These are phyloP conservation scores for Aspergillus ochraceus DNA, from an alignment of 2,329 filamentous ascomycete genomes.

Conservation along the genomic window DNA sequence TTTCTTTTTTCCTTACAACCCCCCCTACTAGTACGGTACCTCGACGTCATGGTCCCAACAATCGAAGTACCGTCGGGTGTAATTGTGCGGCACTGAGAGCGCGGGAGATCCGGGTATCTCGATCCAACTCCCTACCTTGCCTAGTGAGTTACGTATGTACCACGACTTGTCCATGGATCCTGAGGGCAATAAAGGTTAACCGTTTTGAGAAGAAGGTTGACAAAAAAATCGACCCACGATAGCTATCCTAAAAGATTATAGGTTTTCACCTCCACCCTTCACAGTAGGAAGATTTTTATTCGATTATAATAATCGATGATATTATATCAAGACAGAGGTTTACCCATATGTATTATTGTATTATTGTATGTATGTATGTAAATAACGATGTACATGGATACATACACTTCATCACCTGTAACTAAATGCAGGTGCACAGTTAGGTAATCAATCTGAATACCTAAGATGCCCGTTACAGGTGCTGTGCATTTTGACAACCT, in stretches of 20 bases:
- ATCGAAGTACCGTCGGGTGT: background rate
- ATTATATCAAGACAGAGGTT: too few relatives aligned
- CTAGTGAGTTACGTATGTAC: constrained; percentile 3
- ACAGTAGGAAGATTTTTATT: too few relatives aligned
- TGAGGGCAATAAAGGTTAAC: background rate
- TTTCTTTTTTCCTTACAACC: constrained; percentile 4
- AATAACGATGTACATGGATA: background rate
- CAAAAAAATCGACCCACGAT: constrained; percentile 10
- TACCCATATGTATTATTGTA: background rate
- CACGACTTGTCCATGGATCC: too few relatives aligned
- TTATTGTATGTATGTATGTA: constrained; percentile 3
- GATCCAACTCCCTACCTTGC: background rate
- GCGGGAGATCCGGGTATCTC: constrained; percentile 3
- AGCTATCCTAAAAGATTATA: background rate
- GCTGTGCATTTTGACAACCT: too few relatives aligned
- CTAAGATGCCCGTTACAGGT: background rate
- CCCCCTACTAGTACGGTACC: background rate
- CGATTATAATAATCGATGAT: too few relatives aligned
- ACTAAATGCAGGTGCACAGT: background rate
- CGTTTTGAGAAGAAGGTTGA: constrained; percentile 10
- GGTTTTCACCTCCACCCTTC: background rate
- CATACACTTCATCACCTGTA: background rate
- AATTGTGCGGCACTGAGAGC: background rate
- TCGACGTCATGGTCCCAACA: constrained; percentile 3
- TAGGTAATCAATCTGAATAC: background rate